Conservation (phyloP, 305 asterid species). For the Rubia balearica region DNA sequence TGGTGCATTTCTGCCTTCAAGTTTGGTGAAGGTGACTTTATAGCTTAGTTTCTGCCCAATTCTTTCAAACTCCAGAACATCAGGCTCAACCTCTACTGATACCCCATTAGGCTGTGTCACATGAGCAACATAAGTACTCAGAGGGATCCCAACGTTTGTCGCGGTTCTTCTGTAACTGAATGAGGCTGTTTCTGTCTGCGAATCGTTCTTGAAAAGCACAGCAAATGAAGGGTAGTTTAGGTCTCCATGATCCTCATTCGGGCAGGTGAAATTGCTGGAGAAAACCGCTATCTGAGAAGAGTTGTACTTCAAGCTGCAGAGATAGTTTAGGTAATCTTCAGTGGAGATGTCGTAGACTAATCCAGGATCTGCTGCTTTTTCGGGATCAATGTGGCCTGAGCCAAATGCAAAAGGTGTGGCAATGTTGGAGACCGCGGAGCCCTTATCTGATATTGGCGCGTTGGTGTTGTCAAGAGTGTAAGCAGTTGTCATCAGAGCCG, state of each 20-base stretch:
- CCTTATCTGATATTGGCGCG: slow-evolving; percentile 41
- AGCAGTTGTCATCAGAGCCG: slow-evolving; percentile 73
- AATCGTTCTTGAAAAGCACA: slow-evolving; percentile 22
- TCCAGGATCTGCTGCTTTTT: slow-evolving; percentile 60
- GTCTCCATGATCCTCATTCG: slow-evolving; percentile 27
- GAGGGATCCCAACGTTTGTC: slow-evolving; percentile 54
- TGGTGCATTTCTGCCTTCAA: slow-evolving; percentile 20
- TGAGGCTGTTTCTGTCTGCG: slow-evolving; percentile 11
- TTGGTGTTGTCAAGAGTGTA: slow-evolving; percentile 27
- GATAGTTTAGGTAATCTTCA: slow-evolving; percentile 39
- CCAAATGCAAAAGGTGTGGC: slow-evolving; percentile 61
- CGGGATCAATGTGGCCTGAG: slow-evolving; percentile 64
- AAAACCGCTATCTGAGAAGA: slow-evolving; percentile 46
- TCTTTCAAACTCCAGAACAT: slow-evolving; percentile 34
- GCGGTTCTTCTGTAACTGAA: slow-evolving; percentile 40
- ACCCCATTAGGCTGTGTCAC: slow-evolving; percentile 46
- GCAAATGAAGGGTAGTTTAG: slow-evolving; percentile 80
- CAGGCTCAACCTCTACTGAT: slow-evolving; percentile 37
- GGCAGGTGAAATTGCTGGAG: slow-evolving; percentile 37
- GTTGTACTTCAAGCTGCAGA: slow-evolving; percentile 58
- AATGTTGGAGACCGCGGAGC: slow-evolving; percentile 21
- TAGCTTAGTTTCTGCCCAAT: slow-evolving; percentile 46
- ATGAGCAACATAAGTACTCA: slow-evolving; percentile 33
- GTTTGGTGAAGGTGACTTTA: slow-evolving; percentile 34
- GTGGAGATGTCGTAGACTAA: slow-evolving; percentile 49